Evolutionary conservation across 345 rosid species (phyloP).

Genomic region (Camelina laxa): DNA sequence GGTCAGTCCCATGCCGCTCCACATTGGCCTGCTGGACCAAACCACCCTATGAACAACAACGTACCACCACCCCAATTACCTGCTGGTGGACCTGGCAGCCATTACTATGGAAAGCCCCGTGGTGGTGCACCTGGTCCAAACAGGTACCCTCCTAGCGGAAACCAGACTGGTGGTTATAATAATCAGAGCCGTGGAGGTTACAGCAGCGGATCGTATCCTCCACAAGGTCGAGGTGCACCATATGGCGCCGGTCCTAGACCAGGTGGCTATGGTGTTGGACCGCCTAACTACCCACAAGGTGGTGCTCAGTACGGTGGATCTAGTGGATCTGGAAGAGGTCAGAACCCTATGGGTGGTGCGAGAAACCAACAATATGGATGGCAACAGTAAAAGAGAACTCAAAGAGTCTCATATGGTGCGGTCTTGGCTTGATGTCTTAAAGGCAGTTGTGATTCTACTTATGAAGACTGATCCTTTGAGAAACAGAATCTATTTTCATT

Average conservation of each 20-base stretch:
- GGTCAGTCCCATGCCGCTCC: constrained; percentile 77
- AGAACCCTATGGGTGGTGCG: constrained; percentile 81
- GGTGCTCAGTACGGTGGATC: constrained; percentile 78
- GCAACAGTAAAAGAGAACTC: constrained; percentile 54
- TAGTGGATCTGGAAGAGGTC: constrained; percentile 70
- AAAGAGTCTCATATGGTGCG: constrained; percentile 21
- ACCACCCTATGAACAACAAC: constrained; percentile 55
- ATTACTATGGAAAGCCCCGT: constrained; percentile 70
- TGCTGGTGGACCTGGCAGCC: constrained; percentile 73
- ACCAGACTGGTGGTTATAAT: constrained; percentile 59
- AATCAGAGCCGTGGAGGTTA: constrained; percentile 67
- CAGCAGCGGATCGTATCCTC: constrained; percentile 74
- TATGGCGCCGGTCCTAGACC: constrained; percentile 80
- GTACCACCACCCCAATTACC: constrained; percentile 65
- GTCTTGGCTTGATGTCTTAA: constrained; percentile 21
- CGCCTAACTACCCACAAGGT: constrained; percentile 75
- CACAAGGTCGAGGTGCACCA: constrained; percentile 84
- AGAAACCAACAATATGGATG: constrained; percentile 92
- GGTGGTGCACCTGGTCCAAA: constrained; percentile 70
- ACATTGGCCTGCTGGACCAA: constrained; percentile 51
- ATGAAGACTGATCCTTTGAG: constrained; percentile 4
- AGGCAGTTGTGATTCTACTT: constrained; percentile 26
- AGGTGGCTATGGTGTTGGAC: constrained; percentile 74
- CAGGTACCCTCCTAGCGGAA: constrained; percentile 71
- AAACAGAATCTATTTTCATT: constrained; percentile 20